Conservation (phyloP, 768 basidiomycete species). For the Chalciporus sphaerocephalus region DNA sequence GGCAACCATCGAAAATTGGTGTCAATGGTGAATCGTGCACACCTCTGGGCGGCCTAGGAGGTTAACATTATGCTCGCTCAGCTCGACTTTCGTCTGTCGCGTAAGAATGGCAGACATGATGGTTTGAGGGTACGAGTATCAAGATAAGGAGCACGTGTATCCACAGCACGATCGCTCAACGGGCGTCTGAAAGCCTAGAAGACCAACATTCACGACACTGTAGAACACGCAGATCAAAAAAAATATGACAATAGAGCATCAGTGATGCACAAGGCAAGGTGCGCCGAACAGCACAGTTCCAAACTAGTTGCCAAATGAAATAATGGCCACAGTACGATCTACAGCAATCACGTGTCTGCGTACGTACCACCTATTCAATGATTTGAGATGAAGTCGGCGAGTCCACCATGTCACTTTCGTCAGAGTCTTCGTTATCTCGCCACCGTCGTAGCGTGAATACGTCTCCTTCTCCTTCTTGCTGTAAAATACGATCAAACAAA, state of each 20-base stretch:
- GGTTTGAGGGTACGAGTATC: slow-evolving; percentile 2
- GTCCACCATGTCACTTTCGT: slow-evolving; percentile 23
- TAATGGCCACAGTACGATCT: slow-evolving; percentile 6
- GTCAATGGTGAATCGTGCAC: slow-evolving; percentile 18
- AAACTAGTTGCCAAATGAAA: background rate
- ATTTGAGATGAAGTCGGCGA: slow-evolving; percentile 14
- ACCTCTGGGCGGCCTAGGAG: slow-evolving; percentile 57
- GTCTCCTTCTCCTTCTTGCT: slow-evolving; percentile 53
- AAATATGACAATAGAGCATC: background rate
- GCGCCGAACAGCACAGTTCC: slow-evolving; percentile 9
- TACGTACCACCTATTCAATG: slow-evolving; percentile 5
- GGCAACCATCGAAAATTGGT: background rate
- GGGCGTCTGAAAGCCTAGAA: background rate
- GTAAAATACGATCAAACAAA: slow-evolving; percentile 69
- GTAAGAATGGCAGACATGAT: slow-evolving; percentile 7
- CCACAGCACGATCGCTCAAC: slow-evolving; percentile 9
- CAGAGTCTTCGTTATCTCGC: slow-evolving; percentile 30
- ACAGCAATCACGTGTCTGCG: slow-evolving; percentile 7
- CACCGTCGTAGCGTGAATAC: slow-evolving; percentile 47
- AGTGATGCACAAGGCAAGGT: slow-evolving; percentile 1
- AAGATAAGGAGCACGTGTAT: slow-evolving; percentile 15
- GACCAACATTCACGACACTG: background rate
- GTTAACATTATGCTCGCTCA: slow-evolving; percentile 60
- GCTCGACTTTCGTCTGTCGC: slow-evolving; percentile 35
- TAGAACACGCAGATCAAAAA: background rate